Percentiles rank a stretch among this genome's conserved stretches.
Evolutionary conservation across 1,139 yeast species (phyloP).

Genomic region (Pichiaceae sp.): DNA sequence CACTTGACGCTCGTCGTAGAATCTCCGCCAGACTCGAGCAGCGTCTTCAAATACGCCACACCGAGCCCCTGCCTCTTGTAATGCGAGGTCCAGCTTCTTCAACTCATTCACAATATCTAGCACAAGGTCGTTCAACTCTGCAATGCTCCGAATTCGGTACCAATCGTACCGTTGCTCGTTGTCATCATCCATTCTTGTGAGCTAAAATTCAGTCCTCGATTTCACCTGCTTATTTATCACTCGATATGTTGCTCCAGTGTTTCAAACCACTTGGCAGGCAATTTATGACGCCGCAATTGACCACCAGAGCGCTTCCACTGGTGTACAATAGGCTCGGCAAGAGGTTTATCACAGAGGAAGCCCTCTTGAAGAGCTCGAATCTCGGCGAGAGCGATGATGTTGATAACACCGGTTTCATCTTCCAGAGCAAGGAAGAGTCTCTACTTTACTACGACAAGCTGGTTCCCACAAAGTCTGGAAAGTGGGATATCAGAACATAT

Average conservation of each 20-base stretch:
- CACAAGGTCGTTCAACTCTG: not conserved
- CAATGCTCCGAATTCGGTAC: too few relatives aligned
- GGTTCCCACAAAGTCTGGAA: conserved; percentile 31
- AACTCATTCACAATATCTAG: conserved; percentile 4
- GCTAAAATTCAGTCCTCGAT: too few relatives aligned
- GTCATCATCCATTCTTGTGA: too few relatives aligned
- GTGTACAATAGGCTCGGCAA: too few relatives aligned
- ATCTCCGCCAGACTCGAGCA: conserved; percentile 16
- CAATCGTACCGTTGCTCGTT: too few relatives aligned
- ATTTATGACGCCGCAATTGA: too few relatives aligned
- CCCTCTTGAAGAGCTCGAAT: conserved; percentile 12
- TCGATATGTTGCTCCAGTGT: too few relatives aligned
- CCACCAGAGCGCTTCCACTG: too few relatives aligned
- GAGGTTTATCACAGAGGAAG: conserved; percentile 11
- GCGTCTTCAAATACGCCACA: conserved; percentile 9
- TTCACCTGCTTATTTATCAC: too few relatives aligned
- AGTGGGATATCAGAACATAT: conserved; percentile 22
- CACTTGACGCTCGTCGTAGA: conserved; percentile 20
- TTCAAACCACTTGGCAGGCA: too few relatives aligned
- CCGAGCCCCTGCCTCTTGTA: conserved; percentile 3
- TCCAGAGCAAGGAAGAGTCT: conserved; percentile 43
- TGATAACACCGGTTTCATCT: conserved; percentile 51
- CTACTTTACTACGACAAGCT: conserved; percentile 47
- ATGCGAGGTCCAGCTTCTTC: conserved; percentile 7
- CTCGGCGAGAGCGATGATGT: conserved; percentile 41